A percentile compares a stretch with the other conserved stretches of the same genome.
Evolutionary conservation across 106 monocot genomes (phyloP).

Genomic region (Dioscorea alata): DNA sequence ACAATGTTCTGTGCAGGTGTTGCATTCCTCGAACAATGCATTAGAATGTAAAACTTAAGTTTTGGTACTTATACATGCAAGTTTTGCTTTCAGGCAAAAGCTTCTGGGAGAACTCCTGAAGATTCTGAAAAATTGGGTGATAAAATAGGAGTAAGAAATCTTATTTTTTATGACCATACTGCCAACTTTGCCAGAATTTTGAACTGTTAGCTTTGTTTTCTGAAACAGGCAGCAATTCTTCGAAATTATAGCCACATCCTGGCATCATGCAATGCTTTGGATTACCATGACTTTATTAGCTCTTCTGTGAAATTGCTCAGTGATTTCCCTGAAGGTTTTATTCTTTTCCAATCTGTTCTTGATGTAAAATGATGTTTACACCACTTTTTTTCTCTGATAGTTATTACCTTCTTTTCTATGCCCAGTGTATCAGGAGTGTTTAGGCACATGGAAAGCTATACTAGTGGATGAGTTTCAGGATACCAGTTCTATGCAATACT

Average conservation of each 20-base stretch:
- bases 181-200: background rate
- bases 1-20: no score
- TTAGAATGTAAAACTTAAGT: no score
- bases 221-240: slow-evolving; percentile 64
- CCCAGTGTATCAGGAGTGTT: slow-evolving; percentile 63
- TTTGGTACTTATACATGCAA: no score
- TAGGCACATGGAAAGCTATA: slow-evolving; percentile 73
- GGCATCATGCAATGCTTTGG: slow-evolving; percentile 84
- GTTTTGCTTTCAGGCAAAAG: slow-evolving; percentile 70
- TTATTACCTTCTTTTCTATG: background rate
- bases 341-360: no score
- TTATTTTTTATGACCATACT: background rate
- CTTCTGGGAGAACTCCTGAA: slow-evolving; percentile 75
- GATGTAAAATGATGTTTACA: no score
- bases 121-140: slow-evolving; percentile 62
- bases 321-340: slow-evolving; percentile 76
- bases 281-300: slow-evolving; percentile 93
- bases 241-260: slow-evolving; percentile 59
- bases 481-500: slow-evolving; percentile 93
- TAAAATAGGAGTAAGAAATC: slow-evolving; percentile 54
- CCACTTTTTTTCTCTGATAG: no score
- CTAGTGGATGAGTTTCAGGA: slow-evolving; percentile 99
- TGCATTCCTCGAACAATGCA: no score
- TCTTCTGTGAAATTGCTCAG: slow-evolving; percentile 70
- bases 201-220: slow-evolving; percentile 9